These are phyloP conservation scores for Eucalyptus pauciflora DNA, from an alignment of 345 rosid genomes.

Conservation along the genomic window DNA sequence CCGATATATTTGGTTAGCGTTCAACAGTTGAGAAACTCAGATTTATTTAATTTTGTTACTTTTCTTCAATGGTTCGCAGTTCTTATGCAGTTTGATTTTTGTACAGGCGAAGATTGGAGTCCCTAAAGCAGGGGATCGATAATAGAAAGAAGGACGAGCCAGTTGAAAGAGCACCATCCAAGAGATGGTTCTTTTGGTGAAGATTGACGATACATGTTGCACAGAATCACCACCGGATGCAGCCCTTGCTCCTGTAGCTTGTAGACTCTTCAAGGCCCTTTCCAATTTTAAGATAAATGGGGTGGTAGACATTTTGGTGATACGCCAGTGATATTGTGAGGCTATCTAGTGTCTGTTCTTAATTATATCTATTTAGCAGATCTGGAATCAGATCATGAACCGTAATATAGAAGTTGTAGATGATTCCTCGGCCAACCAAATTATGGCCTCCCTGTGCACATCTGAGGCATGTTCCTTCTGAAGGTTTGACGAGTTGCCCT, in stretches of 20 bases:
- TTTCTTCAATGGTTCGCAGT: not conserved
- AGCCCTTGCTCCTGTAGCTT: not conserved
- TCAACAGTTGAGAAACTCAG: not conserved
- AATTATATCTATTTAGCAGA: not conserved
- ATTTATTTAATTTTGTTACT: not conserved
- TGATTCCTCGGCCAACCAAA: not conserved
- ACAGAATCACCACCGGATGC: not conserved
- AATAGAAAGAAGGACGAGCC: slow-evolving; percentile 36
- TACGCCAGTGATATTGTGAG: not conserved
- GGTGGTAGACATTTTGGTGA: not conserved
- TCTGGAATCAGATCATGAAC: not conserved
- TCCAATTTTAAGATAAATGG: not conserved
- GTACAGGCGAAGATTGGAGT: slow-evolving; percentile 55
- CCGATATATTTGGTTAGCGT: not conserved
- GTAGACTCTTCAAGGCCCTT: not conserved
- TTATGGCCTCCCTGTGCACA: not conserved
- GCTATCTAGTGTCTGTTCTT: not conserved
- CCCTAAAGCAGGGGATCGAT: slow-evolving; percentile 60
- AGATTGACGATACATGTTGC: not conserved
- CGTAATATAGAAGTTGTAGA: not conserved
- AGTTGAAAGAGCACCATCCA: slow-evolving; percentile 3
- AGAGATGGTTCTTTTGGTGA: slow-evolving; percentile 76
- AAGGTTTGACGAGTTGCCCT: not conserved
- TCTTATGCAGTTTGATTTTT: not conserved
- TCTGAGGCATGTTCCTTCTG: not conserved